phyloP scores from a whole-genome alignment of 371 early-diverging fungal species.

The Mortierella sp. region DNA sequence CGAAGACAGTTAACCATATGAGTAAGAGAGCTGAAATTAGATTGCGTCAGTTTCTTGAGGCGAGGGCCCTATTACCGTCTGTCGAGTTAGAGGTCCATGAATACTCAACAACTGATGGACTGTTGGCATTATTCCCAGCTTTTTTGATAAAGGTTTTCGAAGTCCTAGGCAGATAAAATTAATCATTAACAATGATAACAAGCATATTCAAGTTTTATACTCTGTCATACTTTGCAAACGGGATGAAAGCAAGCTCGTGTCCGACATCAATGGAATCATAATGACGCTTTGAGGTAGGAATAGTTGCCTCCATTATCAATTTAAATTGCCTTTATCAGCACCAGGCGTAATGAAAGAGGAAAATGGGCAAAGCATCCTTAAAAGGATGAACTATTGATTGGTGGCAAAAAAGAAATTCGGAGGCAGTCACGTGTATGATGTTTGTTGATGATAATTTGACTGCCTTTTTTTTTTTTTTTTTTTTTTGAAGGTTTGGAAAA shows the following conservation, averaged over 20 bases:
- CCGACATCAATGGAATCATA: not conserved
- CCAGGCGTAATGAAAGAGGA: not conserved
- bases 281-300: not conserved
- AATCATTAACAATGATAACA: not conserved
- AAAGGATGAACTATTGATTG: not conserved
- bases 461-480: conserved; percentile 8
- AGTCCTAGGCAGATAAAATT: not conserved
- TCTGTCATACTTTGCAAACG: not conserved
- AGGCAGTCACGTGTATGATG: not conserved
- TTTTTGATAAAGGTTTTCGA: not conserved
- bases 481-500: not conserved
- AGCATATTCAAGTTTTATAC: not conserved
- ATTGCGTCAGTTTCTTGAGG: not conserved
- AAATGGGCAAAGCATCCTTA: not conserved
- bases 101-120: not conserved
- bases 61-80: not conserved
- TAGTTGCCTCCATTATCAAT: not conserved
- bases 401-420: not conserved
- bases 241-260: not conserved
- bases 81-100: not conserved
- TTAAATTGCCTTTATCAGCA: no score
- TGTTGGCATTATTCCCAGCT: not conserved
- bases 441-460: not conserved
- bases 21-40: not conserved
- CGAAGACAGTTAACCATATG: not conserved